Conservation (phyloP, 306 rosid genomes). For the Mucuna pruriens region DNA sequence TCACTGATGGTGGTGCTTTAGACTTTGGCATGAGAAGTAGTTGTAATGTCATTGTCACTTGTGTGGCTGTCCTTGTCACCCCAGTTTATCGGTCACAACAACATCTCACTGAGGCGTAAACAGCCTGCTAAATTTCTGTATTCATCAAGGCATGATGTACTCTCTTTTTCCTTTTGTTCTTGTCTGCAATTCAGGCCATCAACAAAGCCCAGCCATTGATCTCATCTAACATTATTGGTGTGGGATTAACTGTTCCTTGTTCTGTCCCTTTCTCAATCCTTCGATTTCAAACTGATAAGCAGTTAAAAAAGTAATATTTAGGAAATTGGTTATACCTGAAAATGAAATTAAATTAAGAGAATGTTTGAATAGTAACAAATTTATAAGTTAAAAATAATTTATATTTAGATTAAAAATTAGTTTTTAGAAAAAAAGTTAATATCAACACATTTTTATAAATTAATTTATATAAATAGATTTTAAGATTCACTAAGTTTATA, state of each 20-base stretch:
- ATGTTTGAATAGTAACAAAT: too few species aligned
- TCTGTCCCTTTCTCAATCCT: background rate
- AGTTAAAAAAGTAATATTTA: background rate
- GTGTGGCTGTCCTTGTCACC: constrained; percentile 53
- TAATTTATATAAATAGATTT: too few species aligned
- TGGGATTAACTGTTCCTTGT: background rate
- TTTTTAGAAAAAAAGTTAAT: too few species aligned
- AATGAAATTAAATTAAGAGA: too few species aligned
- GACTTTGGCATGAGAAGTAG: constrained; percentile 69
- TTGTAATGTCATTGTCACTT: constrained; percentile 73
- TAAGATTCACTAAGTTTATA: too few species aligned
- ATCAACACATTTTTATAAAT: too few species aligned
- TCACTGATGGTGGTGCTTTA: constrained; percentile 43
- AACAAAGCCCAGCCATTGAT: background rate
- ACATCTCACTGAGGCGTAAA: constrained; percentile 40
- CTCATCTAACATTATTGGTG: background rate
- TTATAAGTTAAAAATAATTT: too few species aligned
- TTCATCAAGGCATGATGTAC: constrained; percentile 43
- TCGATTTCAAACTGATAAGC: background rate
- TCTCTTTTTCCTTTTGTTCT: constrained; percentile 38
- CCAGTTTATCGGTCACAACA: constrained; percentile 41
- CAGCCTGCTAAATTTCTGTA: constrained; percentile 43
- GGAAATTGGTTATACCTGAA: too few species aligned
- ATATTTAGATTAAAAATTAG: too few species aligned
- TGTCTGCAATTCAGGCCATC: constrained; percentile 22